These are phyloP conservation scores for Fusarium lateritium DNA, from an alignment of 2,329 filamentous ascomycete genomes.

Conservation along the genomic window DNA sequence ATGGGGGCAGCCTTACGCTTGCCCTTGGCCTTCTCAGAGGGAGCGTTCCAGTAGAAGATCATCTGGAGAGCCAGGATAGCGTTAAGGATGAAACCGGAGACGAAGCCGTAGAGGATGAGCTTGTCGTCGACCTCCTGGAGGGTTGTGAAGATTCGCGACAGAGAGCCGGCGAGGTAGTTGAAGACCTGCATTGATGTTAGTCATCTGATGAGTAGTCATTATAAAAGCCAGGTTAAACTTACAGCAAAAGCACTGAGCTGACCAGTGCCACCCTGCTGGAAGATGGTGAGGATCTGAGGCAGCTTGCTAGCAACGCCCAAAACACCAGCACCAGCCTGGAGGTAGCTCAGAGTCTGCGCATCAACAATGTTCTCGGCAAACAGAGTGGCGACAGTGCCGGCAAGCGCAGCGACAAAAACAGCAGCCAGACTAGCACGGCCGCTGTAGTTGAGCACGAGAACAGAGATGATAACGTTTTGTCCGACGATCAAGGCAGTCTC, in stretches of 20 bases:
- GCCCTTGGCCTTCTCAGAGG: slow-evolving; percentile 62
- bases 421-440: slow-evolving; percentile 78
- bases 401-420: slow-evolving; percentile 83
- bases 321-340: slow-evolving; percentile 88
- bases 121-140: slow-evolving; percentile 97
- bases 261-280: slow-evolving; percentile 87
- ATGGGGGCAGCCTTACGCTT: slow-evolving; percentile 58
- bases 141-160: slow-evolving; percentile 97
- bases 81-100: slow-evolving; percentile 93
- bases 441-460: slow-evolving; percentile 88
- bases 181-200: slow-evolving; percentile 77
- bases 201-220: too few species aligned
- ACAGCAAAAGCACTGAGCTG: slow-evolving; percentile 97
- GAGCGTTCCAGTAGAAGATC: slow-evolving; percentile 94
- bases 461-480: slow-evolving; percentile 92
- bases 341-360: slow-evolving; percentile 76
- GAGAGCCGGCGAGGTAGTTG: slow-evolving; percentile 94
- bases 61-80: slow-evolving; percentile 89
- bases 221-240: slow-evolving; percentile 57
- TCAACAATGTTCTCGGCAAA: slow-evolving; percentile 77
- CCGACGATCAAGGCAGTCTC: slow-evolving; percentile 93
- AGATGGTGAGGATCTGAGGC: slow-evolving; percentile 92
- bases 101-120: slow-evolving; percentile 94
- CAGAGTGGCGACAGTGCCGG: slow-evolving; percentile 77
- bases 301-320: slow-evolving; percentile 91